phyloP scores from a whole-genome alignment of 2,329 filamentous ascomycete genomes.

The Colletotrichum eremochloae region DNA sequence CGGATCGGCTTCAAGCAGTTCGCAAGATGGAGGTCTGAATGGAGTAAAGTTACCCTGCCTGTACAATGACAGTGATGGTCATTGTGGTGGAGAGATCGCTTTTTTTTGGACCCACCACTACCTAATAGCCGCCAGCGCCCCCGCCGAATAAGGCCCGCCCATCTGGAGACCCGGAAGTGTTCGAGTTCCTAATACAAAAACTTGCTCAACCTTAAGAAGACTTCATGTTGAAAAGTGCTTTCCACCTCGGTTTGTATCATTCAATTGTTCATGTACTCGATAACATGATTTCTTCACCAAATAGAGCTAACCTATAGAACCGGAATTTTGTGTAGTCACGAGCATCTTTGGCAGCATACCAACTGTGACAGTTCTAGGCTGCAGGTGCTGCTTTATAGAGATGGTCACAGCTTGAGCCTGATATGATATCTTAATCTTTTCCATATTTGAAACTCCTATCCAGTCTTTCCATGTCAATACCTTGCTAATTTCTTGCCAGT shows the following conservation, averaged over 20 bases:
- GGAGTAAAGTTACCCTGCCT: neutral
- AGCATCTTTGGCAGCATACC: neutral
- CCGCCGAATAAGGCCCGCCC: conserved; percentile 1
- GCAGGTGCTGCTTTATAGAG: too few species aligned
- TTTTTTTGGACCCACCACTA: neutral
- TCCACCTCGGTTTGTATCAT: neutral
- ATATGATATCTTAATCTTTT: neutral
- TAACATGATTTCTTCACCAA: too few species aligned
- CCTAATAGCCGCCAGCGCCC: neutral
- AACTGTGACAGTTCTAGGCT: neutral
- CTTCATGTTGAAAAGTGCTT: neutral
- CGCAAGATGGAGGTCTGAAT: neutral
- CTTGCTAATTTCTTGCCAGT: too few species aligned
- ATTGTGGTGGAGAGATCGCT: neutral
- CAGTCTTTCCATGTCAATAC: too few species aligned
- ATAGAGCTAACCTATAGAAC: neutral
- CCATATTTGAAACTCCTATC: neutral
- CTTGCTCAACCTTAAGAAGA: conserved; percentile 13
- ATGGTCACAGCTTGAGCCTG: neutral
- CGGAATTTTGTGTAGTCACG: neutral
- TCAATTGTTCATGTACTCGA: too few species aligned
- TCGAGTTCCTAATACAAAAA: conserved; percentile 11
- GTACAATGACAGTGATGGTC: neutral
- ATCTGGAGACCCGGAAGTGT: conserved; percentile 1
- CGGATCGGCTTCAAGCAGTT: neutral